Percentiles rank a stretch among this genome's conserved stretches.
Evolutionary conservation across 2,329 filamentous ascomycete genomes (phyloP).

Genomic region (Lachnellula subtilissima): DNA sequence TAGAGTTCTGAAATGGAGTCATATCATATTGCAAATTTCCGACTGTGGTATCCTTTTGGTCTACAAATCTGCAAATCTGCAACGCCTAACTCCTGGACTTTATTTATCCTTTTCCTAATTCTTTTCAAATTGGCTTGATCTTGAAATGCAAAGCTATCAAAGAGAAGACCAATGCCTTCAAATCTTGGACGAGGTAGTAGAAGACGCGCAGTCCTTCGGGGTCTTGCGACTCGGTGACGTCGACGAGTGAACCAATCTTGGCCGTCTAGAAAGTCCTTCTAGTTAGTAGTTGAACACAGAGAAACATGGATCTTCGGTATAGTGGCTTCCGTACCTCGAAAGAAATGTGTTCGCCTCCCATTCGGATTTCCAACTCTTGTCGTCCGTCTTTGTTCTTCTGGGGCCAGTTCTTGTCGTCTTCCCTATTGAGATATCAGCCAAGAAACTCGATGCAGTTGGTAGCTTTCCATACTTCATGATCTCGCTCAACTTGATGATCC

Average conservation of each 20-base stretch:
- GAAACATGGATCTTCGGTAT: not conserved
- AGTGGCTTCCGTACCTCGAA: slow-evolving; percentile 66
- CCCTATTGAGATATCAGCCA: slow-evolving; percentile 49
- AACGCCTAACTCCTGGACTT: slow-evolving; percentile 28
- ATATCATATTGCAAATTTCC: not conserved
- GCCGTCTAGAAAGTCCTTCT: slow-evolving; percentile 61
- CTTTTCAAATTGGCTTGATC: slow-evolving; percentile 68
- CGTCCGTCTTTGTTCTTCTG: slow-evolving; percentile 99
- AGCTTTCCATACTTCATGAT: slow-evolving; percentile 74
- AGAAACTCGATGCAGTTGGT: not conserved
- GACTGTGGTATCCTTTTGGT: slow-evolving; percentile 28
- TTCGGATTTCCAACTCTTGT: slow-evolving; percentile 89
- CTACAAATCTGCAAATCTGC: slow-evolving; percentile 4
- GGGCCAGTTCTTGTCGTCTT: slow-evolving; percentile 98
- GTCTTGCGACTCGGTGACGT: slow-evolving; percentile 93
- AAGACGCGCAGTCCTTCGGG: slow-evolving; percentile 95
- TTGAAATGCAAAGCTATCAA: slow-evolving; percentile 97
- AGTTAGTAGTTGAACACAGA: not conserved
- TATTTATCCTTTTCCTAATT: slow-evolving; percentile 1
- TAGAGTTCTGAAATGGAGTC: not conserved
- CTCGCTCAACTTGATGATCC: slow-evolving; percentile 94
- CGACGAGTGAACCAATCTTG: slow-evolving; percentile 94
- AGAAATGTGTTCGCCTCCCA: slow-evolving; percentile 94
- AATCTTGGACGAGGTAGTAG: slow-evolving; percentile 96
- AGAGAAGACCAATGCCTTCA: slow-evolving; percentile 95